Base-by-base conservation (phyloP, 768 basidiomycete species). In the Leccinum sublutescens region DNA sequence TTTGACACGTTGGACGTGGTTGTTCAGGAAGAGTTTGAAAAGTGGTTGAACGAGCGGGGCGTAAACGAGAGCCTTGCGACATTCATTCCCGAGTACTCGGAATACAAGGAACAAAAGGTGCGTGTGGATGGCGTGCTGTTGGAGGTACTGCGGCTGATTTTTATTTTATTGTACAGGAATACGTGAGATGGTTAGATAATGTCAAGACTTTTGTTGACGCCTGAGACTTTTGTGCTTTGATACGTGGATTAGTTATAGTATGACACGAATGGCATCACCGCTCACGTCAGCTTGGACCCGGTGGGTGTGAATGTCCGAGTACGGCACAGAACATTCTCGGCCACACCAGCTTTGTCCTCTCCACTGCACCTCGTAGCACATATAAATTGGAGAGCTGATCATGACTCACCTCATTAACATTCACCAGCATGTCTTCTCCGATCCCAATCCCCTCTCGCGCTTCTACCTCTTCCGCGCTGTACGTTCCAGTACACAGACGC, bases 71-170 rank as follows among this genome's bases (percentile, higher is more conserved):
- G 70, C 38, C 78, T 95, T 48, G 96, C 95, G 1, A 72, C 85
- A 65, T 95, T 97, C 79, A 85, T 98, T 60, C 90, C 91, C 17
- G 89, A 95, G 62, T 93, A 93, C 69, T 87, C 89, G 14, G 88
- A 91, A 69, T 78, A 79, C 78, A 98, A 97, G 81, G 95, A 98
- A 71, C 95, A 98, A 79, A 87, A 87, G 84, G 94, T 94, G 14
- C 2, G 73, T 67, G 6, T 29, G 15, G 6, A 5, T 53, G 57
- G 25, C 50, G 0, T 53, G 40, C 4, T 50, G 10, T 11, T 48
- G 61, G 48, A 27, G 53, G 15, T 8, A 59, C 9, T 64, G 34
- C 55, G 59, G 17, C 59, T 62, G 55, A 52, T 6, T 12, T 52
- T 38, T 57, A 33, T 12, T 52, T 38, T 57, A 33, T 31, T 62